Percentiles rank a stretch among this genome's conserved stretches.
Conservation (phyloP, 1,139 yeast species). For the Hemisphaericaspora xylanilytica region DNA sequence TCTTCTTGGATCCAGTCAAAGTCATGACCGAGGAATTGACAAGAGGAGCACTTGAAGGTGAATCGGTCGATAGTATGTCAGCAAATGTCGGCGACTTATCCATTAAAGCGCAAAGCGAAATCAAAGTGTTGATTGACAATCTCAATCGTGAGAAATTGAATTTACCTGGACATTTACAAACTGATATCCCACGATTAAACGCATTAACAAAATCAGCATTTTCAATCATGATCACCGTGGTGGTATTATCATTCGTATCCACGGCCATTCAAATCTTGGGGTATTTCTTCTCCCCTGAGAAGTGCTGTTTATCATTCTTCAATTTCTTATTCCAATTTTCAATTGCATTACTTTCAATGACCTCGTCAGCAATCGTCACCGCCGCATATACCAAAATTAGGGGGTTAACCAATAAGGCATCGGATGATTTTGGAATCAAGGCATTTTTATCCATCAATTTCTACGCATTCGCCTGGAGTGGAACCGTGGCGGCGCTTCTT, state of each 20-base stretch:
- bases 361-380: constrained; percentile 37
- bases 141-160: constrained; percentile 30
- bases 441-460: constrained; percentile 39
- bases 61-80: constrained; percentile 16
- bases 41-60: constrained; percentile 24
- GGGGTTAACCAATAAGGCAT: constrained; percentile 30
- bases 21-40: constrained; percentile 43
- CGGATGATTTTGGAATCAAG: constrained; percentile 33
- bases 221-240: constrained; percentile 29
- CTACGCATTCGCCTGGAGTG: constrained; percentile 46
- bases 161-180: constrained; percentile 38
- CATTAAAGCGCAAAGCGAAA: constrained; percentile 22
- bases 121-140: constrained; percentile 29
- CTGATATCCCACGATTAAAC: constrained; percentile 32
- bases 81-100: constrained; percentile 16
- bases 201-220: constrained; percentile 26
- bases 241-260: constrained; percentile 28
- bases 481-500: constrained; percentile 36
- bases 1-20: constrained; percentile 50
- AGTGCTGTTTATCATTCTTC: constrained; percentile 39
- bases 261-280: constrained; percentile 32
- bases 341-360: constrained; percentile 30
- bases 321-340: constrained; percentile 36
- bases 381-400: constrained; percentile 32
- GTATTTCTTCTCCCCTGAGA: constrained; percentile 35